Percentiles rank a stretch among this genome's conserved stretches.
Evolutionary conservation across 768 basidiomycete genomes (phyloP).

Genomic region (Tricholoma sp.): DNA sequence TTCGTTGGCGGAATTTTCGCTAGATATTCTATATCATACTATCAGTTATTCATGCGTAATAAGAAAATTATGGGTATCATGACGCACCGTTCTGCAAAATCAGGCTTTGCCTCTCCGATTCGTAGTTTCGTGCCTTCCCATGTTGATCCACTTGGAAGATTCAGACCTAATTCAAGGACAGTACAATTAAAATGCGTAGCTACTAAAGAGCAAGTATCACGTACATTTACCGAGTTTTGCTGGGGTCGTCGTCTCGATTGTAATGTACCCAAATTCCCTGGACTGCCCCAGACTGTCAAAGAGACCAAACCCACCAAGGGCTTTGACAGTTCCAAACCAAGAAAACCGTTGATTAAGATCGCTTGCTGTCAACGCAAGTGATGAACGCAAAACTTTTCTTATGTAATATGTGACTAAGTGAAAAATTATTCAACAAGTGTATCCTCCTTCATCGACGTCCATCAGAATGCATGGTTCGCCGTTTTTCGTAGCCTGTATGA

Average conservation of each 20-base stretch:
- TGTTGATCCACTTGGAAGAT: no score
- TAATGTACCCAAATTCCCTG: slow-evolving; percentile 69
- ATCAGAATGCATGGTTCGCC: no score
- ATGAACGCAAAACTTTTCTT: no score
- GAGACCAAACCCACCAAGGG: slow-evolving; percentile 65
- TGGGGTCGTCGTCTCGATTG: slow-evolving; percentile 59
- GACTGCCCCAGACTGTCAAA: slow-evolving; percentile 61
- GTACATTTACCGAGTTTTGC: slow-evolving; percentile 58
- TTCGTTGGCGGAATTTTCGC: slow-evolving; percentile 29
- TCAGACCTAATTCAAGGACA: slow-evolving; percentile 39
- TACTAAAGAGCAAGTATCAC: slow-evolving; percentile 15
- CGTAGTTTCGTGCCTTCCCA: slow-evolving; percentile 88
- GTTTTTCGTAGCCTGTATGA: no score
- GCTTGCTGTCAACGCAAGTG: slow-evolving; percentile 48
- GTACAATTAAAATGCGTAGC: slow-evolving; percentile 1
- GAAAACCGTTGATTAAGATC: slow-evolving; percentile 56
- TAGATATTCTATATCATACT: slow-evolving; percentile 22
- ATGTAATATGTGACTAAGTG: no score
- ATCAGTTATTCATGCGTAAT: not conserved
- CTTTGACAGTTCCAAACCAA: slow-evolving; percentile 62
- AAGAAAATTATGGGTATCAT: slow-evolving; percentile 6
- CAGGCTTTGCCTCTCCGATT: slow-evolving; percentile 78
- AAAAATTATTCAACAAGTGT: no score
- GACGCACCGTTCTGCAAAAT: slow-evolving; percentile 58
- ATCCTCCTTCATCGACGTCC: no score